Conservation (phyloP, 2,329 filamentous ascomycete genomes). For the Talaromyces sp. region DNA sequence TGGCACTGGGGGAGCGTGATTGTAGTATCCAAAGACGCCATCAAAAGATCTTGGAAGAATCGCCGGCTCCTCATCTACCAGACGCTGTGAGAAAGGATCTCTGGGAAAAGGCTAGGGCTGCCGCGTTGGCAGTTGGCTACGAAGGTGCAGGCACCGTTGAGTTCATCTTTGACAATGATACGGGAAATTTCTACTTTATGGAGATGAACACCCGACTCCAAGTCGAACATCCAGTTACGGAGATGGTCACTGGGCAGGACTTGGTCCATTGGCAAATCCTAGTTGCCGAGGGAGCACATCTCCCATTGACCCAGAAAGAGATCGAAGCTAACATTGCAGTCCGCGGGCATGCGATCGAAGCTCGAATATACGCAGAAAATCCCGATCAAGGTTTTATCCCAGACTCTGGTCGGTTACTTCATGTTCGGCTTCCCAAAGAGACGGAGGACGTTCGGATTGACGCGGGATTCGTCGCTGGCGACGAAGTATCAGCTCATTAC, state of each 20-base stretch:
- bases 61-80: slow-evolving; percentile 60
- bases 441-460: slow-evolving; percentile 81
- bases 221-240: slow-evolving; percentile 93
- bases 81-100: slow-evolving; percentile 60
- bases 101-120: slow-evolving; percentile 63
- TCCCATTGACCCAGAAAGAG: slow-evolving; percentile 64
- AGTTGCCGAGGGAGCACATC: slow-evolving; percentile 68
- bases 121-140: slow-evolving; percentile 62
- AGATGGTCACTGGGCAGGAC: slow-evolving; percentile 72
- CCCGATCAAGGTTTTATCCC: slow-evolving; percentile 89
- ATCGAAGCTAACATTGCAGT: slow-evolving; percentile 67
- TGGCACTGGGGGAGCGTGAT: slow-evolving; percentile 63
- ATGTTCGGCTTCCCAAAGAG: slow-evolving; percentile 69
- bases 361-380: slow-evolving; percentile 93
- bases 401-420: slow-evolving; percentile 82
- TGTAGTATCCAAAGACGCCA: slow-evolving; percentile 65
- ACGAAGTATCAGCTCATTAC: slow-evolving; percentile 90
- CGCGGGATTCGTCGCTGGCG: slow-evolving; percentile 85
- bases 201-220: slow-evolving; percentile 80
- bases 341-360: slow-evolving; percentile 87
- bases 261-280: slow-evolving; percentile 94
- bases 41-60: slow-evolving; percentile 66
- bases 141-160: slow-evolving; percentile 66
- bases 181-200: slow-evolving; percentile 66
- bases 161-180: slow-evolving; percentile 67